These are phyloP conservation scores for Tetrahymena malaccensis DNA, from an alignment of 73 alveolate genomes.

Conservation along the genomic window DNA sequence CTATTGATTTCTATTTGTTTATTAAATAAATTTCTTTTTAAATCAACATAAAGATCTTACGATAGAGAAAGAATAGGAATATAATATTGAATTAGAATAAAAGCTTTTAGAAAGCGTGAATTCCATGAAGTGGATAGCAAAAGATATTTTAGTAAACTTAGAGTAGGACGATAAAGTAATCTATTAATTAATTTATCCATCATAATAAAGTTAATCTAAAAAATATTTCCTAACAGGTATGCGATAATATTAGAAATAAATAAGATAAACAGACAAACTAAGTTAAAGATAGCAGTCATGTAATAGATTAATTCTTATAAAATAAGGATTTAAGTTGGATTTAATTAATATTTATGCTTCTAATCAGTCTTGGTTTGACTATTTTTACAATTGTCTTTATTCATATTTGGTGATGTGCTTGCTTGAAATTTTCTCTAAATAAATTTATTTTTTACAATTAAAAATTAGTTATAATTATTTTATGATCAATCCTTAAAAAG, in stretches of 20 bases:
- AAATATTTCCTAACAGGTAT: neutral
- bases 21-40: neutral
- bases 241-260: neutral
- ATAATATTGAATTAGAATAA: neutral
- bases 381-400: neutral
- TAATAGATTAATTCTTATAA: neutral
- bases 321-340: neutral
- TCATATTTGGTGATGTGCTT: neutral
- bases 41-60: neutral
- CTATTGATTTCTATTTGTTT: too few species aligned
- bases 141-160: neutral
- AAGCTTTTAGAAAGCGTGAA: neutral
- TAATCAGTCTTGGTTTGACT: neutral
- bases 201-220: neutral
- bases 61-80: neutral
- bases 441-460: neutral
- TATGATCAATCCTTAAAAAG: too few species aligned
- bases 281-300: neutral
- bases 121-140: neutral
- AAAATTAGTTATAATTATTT: too few species aligned
- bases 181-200: neutral
- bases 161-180: neutral
- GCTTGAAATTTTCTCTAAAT: neutral
- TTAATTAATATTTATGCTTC: neutral
- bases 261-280: neutral